These are phyloP conservation scores for Penicillium simplicissimum DNA, from an alignment of 495 filamentous ascomycete species.

Conservation along the genomic window DNA sequence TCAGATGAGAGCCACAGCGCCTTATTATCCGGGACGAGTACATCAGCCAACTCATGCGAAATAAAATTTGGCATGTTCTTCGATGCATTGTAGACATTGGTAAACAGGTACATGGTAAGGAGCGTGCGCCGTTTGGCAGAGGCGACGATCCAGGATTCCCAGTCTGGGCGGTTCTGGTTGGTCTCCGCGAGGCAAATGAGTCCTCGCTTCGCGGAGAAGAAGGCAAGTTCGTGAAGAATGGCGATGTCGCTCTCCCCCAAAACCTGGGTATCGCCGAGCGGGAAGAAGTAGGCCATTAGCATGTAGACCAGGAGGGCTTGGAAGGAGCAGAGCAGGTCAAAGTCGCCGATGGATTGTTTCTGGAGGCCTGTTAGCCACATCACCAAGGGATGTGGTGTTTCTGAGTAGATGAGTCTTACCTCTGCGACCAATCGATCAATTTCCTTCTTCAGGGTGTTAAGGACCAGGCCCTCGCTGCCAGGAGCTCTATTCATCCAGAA, in stretches of 20 bases:
- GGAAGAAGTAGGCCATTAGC: conserved; percentile 44
- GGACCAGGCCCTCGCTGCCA: conserved; percentile 41
- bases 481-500: conserved; percentile 41
- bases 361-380: background rate
- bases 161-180: conserved; percentile 36
- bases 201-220: conserved; percentile 37
- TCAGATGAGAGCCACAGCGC: conserved; percentile 38
- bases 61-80: conserved; percentile 43
- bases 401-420: conserved; percentile 4
- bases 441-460: conserved; percentile 34
- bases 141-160: conserved; percentile 53
- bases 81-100: conserved; percentile 42
- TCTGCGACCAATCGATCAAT: conserved; percentile 35
- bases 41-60: conserved; percentile 37
- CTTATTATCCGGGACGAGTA: conserved; percentile 36
- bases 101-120: conserved; percentile 51
- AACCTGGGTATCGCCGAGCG: conserved; percentile 13
- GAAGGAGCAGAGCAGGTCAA: conserved; percentile 41
- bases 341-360: conserved; percentile 20
- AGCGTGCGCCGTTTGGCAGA: conserved; percentile 48
- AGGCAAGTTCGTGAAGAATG: conserved; percentile 50
- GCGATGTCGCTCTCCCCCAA: conserved; percentile 40
- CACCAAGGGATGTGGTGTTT: too few species aligned
- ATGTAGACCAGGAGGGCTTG: conserved; percentile 53
- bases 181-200: conserved; percentile 42